phyloP scores from a whole-genome alignment of 768 basidiomycete species.

The Russula olivacea region DNA sequence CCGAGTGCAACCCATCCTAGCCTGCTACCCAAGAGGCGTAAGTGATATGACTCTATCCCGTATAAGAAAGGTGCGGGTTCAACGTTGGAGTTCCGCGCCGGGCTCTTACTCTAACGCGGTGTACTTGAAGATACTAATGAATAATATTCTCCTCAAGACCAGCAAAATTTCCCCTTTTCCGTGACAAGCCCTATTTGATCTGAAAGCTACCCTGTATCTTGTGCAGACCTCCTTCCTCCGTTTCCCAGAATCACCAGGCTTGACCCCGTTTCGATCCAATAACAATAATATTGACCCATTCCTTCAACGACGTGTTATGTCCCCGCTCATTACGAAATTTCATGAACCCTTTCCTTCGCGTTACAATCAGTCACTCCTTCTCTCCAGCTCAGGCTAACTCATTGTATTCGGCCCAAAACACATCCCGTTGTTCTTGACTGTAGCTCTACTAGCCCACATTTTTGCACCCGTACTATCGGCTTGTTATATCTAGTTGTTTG shows the following conservation, averaged over 20 bases:
- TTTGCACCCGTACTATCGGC: background rate
- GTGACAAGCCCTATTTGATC: background rate
- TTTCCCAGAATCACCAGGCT: background rate
- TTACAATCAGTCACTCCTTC: background rate
- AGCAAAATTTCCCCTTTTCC: background rate
- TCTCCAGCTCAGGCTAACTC: background rate
- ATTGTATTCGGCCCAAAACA: background rate
- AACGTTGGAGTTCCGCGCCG: background rate
- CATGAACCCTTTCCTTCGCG: background rate
- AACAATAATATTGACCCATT: background rate
- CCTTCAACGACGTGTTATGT: background rate
- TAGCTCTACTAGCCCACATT: slow-evolving; percentile 4
- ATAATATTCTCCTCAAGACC: background rate
- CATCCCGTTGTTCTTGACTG: background rate
- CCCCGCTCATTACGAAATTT: background rate
- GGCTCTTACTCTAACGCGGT: background rate
- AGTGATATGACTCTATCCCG: slow-evolving; percentile 1
- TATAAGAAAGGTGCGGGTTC: slow-evolving; percentile 11
- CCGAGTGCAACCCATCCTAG: slow-evolving; percentile 18
- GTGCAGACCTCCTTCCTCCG: background rate
- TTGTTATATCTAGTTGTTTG: background rate
- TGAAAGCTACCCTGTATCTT: background rate
- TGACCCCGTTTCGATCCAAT: background rate
- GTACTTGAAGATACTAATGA: slow-evolving; percentile 1
- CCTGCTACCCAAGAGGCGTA: slow-evolving; percentile 13